Evolutionary conservation across 208 protist genomes (phyloP), one percentile per base, ranked within the genome.

Genomic region (Acanthamoeba castellanii): DNA sequence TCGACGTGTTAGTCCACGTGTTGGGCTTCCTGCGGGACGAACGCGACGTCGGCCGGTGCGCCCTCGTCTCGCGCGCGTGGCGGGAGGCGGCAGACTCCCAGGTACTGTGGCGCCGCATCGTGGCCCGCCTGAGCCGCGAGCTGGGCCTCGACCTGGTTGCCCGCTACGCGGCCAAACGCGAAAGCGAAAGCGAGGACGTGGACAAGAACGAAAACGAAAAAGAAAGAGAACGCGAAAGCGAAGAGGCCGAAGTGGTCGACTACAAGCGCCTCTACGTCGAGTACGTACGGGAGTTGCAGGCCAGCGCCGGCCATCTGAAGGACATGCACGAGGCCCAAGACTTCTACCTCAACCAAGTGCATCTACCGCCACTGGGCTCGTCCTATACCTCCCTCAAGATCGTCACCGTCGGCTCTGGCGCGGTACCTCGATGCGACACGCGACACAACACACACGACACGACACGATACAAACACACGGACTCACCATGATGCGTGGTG

Each of bases 241-340:
- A 42, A 42, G 37, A 42, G 37, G 37, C 37, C 37, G 37, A 42
- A 42, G 37, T 42, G 68, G 42, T 76, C 76, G 47, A 57, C 32
- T 85, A 85, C 76, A 85, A 85, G 76, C 76, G n/a, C 0, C 34
- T 85, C 20, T 85, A 85, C n/a, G 76, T 57, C 37, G 42, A 57
- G 13, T 57, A 30, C 45, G 11, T 59, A 27, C 76, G 76, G 11
- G 30, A 57, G 18, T 3, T 50, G 76, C 76, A 30, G 47, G 34
- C 76, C 7, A 32, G 55, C 42, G 47, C 76, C 7, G 3, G 37
- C 4, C 16, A 32, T 20, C 16, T 47, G 25, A 3, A 16, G 42
- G 45, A 55, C 47, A 84, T 84, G 3, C 25, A 57, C 8, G 76
- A 84, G 16, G 34, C 47, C 11, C 76, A 20, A 7, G 76, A 84